Evolutionary conservation across 441 rosid species (phyloP), one percentile per base, ranked within the genome.

Genomic region (Isatis lusitanica): DNA sequence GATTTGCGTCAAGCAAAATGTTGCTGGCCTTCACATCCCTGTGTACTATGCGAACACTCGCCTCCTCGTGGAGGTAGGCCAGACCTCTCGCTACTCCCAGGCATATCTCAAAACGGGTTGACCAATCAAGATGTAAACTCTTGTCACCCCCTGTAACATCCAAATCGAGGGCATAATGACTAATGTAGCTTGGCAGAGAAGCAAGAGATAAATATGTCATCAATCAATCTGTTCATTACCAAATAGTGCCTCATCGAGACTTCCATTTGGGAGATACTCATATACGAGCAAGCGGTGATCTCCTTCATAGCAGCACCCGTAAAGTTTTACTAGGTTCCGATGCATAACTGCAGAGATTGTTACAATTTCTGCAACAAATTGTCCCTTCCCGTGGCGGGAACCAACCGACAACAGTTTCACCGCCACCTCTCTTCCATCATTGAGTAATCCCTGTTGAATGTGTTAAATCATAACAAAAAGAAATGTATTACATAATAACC

Each of bases 11-110:
- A 59, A 90, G 89, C 80, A 90, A 76, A 65, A 88, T 81, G 52
- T 88, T 86, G 64, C 90, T 84, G 46, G 96, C 79, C 78, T 88
- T 88, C 74, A 88, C 87, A 82, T 90, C 96, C n/a, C n/a, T n/a
- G n/a, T n/a, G n/a, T n/a, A n/a, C n/a, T n/a, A n/a, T n/a, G n/a
- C n/a, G n/a, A n/a, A n/a, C n/a, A n/a, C n/a, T n/a, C n/a, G n/a
- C n/a, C n/a, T n/a, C n/a, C 81, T 90, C 90, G 10, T 88, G 96
- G 26, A 90, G 88, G 68, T 90, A 90, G 51, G 83, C 83, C 35
- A 90, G 82, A 36, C 91, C 91, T 78, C 85, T 80, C 38, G 93
- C 91, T 11, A 84, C 71, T 51, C 91, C 96, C 57, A 85, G n/a
- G 48, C 90, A 88, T 50, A 90, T 82, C 68, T 77, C 81, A 46